Base-by-base conservation (phyloP, 2,329 filamentous ascomycete species). In the Whalleya microplaca region DNA sequence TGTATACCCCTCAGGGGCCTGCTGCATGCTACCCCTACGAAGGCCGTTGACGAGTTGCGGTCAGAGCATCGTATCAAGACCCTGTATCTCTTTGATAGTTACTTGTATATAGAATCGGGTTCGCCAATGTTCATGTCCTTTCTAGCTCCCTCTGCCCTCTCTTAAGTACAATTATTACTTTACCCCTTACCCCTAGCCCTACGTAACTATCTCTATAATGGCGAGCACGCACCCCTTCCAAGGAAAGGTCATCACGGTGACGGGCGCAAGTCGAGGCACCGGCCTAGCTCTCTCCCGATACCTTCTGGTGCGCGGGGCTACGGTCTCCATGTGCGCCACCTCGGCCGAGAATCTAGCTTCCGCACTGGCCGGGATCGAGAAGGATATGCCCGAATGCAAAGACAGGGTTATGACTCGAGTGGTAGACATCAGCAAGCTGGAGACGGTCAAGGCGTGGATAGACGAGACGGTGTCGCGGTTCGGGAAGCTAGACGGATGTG, bases 361-460 rank as follows among this genome's bases (percentile, higher is more conserved):
- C 12, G 68, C 68, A 0, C 19, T 67, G 8, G 60, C 58, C 16
- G 60, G 59, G 4, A 63, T 72, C 20, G 61, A 68, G 48, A 53
- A 55, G 12, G 65, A 68, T 10, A 59, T 70, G 62, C 61, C 32
- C 32, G 32, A 37, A 16, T 37, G 32, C 32, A 12, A 16, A 12
- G 4, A 37, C 32, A 5, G 32, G 32, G 32, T 37, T 12, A 6
- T 37, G 9, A 37, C 32, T 16, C 32, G 32, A 5, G 32, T 37
- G 5, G 32, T 37, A 12, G 32, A 37, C 0, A 68, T 75, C 5
- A 62, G 65, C 10, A 68, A 72, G 16, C 57, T 60, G 12, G 62
- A 66, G 5, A 51, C 67, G 16, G 72, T 75, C 18, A 64, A 71
- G 21, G 41, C 44, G 10, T 76, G 73, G 72, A 72, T 74, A 37